Percentiles rank a stretch among this genome's conserved stretches.
Conservation (phyloP, 108 stramenopile species). For the Nitzschia sp. region DNA sequence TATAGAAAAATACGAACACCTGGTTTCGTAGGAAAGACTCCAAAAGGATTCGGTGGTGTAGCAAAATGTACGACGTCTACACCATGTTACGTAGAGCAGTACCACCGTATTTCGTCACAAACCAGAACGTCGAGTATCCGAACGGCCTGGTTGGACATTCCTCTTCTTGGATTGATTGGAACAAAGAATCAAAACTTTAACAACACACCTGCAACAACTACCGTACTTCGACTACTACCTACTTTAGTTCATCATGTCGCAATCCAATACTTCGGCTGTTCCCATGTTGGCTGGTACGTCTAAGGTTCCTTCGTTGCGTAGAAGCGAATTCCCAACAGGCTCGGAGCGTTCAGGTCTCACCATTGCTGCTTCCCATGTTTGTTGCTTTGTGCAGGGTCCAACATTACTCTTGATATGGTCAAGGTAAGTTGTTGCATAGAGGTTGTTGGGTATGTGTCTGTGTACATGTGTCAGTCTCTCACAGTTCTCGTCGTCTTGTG, state of each 20-base stretch:
- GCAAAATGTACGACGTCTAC: too few relatives aligned
- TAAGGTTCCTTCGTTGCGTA: background rate
- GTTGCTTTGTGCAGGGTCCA: constrained; percentile 30
- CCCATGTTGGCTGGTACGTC: constrained; percentile 52
- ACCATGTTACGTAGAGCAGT: too few relatives aligned
- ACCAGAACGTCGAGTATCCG: too few relatives aligned
- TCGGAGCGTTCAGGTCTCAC: background rate
- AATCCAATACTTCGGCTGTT: constrained; percentile 62
- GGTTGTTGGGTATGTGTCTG: background rate
- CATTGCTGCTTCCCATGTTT: background rate
- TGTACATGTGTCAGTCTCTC: background rate
- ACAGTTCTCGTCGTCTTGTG: background rate
- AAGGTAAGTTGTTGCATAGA: constrained; percentile 7
- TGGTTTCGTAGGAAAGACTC: too few relatives aligned
- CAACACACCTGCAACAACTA: too few relatives aligned
- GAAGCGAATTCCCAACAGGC: background rate
- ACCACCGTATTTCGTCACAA: too few relatives aligned
- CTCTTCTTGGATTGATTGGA: too few relatives aligned
- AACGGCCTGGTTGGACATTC: too few relatives aligned
- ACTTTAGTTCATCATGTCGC: constrained; percentile 15
- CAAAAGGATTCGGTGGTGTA: too few relatives aligned
- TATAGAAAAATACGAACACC: too few relatives aligned
- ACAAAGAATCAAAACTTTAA: too few relatives aligned
- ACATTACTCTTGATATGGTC: constrained; percentile 53
- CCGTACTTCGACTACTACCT: too few relatives aligned